phyloP scores from a whole-genome alignment of 164 flowering plant species.

The Magnolia sinica region DNA sequence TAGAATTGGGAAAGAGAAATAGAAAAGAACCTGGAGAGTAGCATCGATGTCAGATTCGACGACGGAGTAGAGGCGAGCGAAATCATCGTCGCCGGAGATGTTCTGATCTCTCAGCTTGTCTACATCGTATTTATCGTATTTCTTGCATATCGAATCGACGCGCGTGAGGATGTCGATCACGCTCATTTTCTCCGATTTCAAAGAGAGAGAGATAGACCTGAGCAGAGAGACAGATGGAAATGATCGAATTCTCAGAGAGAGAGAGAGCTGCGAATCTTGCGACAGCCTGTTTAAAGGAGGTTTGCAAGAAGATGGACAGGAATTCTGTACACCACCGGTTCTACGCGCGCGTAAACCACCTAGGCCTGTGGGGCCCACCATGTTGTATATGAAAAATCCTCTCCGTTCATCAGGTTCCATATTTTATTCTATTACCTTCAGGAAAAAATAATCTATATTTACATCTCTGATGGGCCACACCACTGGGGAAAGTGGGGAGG shows the following conservation, averaged over 20 bases:
- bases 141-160: conserved; percentile 80
- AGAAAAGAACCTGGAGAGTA: conserved; percentile 48
- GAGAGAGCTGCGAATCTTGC: background rate
- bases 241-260: background rate
- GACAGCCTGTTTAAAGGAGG: background rate
- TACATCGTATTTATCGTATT: conserved; percentile 82
- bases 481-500: too few relatives aligned
- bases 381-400: too few relatives aligned
- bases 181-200: conserved; percentile 39
- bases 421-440: too few relatives aligned
- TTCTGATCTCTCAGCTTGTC: conserved; percentile 69
- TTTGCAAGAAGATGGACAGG: too few relatives aligned
- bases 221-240: background rate
- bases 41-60: conserved; percentile 77
- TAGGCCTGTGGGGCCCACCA: too few relatives aligned
- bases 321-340: too few relatives aligned
- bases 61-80: conserved; percentile 67
- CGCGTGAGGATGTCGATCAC: conserved; percentile 79
- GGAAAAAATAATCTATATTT: too few relatives aligned
- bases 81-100: conserved; percentile 79
- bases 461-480: too few relatives aligned
- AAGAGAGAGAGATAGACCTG: background rate
- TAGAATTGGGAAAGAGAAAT: background rate
- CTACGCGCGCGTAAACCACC: too few relatives aligned
- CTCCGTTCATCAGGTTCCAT: too few relatives aligned